Base-by-base conservation (phyloP, 2,329 filamentous ascomycete species). In the Alternaria sp. region DNA sequence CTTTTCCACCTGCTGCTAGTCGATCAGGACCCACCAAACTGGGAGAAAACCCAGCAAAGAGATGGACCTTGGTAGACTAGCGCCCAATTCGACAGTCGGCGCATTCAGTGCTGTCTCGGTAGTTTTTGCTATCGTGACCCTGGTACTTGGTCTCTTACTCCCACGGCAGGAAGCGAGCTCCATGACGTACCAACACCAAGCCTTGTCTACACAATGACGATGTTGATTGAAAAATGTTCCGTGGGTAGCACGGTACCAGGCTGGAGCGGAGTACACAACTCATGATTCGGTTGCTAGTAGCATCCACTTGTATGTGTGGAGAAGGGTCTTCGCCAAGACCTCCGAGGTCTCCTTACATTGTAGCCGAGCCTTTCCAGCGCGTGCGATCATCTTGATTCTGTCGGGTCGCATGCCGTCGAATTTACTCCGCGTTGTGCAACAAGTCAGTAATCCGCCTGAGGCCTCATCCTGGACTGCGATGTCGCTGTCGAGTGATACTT, bases 181-280 rank as follows among this genome's bases (percentile, higher is more conserved):
- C 43, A 56, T 63, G 61, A 56, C 61, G 51, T 62, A 47, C 11
- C n/a, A 21, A 30, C 9, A 36, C 49, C 57, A 60, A 23, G 19
- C 12, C 25, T 17, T 5, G 6, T 17, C 26, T 45, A 44, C 23
- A 36, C 23, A 56, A n/a, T 40, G 32, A 21, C 32, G 52, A 36
- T 36, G 32, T 36, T 36, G 32, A 1, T n/a, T n/a, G 15, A 36
- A 15, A 36, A 36, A n/a, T 36, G 15, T 36, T 36, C 32, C 32
- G 32, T 15, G 32, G 32, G 32, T 36, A 36, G 32, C 32, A 36
- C 32, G 15, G 32, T 36, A 36, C 32, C 30, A 36, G 32, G 15
- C 15, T 36, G 32, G 32, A 36, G 32, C 32, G 32, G 32, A 36
- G 32, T 36, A 36, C 15, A 36, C 32, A 36, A 36, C 32, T 40